Conservation (phyloP, 192 early-diverging fungal species). For the Geranomyces variabilis region DNA sequence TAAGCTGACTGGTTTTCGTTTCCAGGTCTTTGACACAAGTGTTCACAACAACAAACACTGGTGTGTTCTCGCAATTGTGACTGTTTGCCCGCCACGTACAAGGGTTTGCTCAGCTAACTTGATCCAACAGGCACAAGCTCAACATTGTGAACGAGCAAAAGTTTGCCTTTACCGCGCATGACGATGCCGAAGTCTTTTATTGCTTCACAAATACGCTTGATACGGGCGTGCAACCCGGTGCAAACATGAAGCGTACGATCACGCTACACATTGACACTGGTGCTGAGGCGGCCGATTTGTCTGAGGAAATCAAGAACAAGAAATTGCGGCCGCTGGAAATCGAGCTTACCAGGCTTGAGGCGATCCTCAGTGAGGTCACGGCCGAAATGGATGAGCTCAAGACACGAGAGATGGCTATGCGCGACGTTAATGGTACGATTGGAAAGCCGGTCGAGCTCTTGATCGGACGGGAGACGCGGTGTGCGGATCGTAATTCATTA, state of each 20-base stretch:
- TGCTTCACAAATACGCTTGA: slow-evolving; percentile 73
- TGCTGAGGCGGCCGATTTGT: slow-evolving; percentile 79
- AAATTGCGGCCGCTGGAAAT: slow-evolving; percentile 86
- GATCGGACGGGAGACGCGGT: background rate
- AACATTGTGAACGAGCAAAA: slow-evolving; percentile 66
- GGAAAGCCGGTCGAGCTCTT: background rate
- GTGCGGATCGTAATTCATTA: no score
- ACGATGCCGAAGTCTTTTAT: slow-evolving; percentile 79
- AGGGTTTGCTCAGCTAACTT: background rate
- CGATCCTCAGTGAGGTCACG: slow-evolving; percentile 73
- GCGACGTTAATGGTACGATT: slow-evolving; percentile 71
- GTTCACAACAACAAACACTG: slow-evolving; percentile 70
- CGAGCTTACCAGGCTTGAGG: slow-evolving; percentile 82
- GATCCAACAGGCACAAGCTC: slow-evolving; percentile 49
- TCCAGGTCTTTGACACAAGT: slow-evolving; percentile 75
- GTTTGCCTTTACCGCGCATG: slow-evolving; percentile 81
- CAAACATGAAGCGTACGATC: slow-evolving; percentile 64
- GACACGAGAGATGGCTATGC: slow-evolving; percentile 76
- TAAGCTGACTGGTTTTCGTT: background rate
- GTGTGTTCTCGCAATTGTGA: no score
- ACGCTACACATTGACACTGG: slow-evolving; percentile 82
- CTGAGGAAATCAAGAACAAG: slow-evolving; percentile 69
- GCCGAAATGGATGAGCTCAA: slow-evolving; percentile 88
- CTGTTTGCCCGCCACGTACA: no score
- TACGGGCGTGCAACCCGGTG: slow-evolving; percentile 28